These are phyloP conservation scores for Mycena sp. DNA, from an alignment of 1,284 basidiomycete genomes.

Conservation along the genomic window DNA sequence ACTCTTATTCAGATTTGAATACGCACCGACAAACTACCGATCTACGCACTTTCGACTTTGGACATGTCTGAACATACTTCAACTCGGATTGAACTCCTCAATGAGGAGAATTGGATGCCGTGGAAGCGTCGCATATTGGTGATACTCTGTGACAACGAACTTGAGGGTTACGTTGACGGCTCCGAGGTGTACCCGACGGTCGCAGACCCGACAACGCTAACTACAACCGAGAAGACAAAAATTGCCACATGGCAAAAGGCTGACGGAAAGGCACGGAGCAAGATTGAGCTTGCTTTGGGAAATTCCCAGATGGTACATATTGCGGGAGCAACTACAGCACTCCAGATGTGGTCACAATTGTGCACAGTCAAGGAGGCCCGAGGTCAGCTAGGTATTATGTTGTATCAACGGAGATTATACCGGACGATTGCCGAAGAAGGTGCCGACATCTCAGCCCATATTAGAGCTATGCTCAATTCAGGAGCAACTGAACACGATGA, in stretches of 20 bases:
- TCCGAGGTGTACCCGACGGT: neutral
- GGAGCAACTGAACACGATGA: no score
- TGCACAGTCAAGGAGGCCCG: neutral
- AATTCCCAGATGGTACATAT: constrained; percentile 8
- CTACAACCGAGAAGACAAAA: neutral
- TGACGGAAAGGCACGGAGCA: neutral
- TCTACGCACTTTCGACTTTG: neutral
- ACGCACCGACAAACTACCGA: neutral
- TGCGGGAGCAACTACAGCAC: neutral
- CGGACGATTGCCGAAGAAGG: no score
- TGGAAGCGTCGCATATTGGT: no score
- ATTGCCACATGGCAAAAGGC: neutral
- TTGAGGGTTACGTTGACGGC: neutral
- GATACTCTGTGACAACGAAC: neutral
- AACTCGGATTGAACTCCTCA: neutral
- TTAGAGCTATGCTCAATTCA: no score
- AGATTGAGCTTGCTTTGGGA: constrained; percentile 3
- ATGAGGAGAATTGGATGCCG: no score
- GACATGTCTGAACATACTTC: neutral
- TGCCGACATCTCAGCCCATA: no score
- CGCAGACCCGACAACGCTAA: neutral
- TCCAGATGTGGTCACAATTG: neutral
- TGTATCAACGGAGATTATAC: no score
- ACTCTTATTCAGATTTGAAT: neutral
- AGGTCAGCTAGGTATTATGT: no score